Base-by-base conservation (phyloP, 1,284 basidiomycete species). In the Cerioporus squamosus region DNA sequence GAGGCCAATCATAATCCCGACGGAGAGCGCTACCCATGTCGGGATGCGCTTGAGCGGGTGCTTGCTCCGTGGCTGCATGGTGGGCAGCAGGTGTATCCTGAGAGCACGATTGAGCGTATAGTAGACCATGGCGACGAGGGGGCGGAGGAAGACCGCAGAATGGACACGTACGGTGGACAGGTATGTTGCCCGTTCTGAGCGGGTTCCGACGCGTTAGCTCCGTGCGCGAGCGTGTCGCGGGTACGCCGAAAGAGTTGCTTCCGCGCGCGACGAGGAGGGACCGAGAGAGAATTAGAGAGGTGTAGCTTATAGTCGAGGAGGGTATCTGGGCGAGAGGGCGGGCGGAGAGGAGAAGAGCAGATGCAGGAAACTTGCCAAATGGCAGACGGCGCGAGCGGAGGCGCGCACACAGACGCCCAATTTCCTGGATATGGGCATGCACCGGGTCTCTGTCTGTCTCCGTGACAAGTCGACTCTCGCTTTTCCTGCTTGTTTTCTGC, bases 1-100 rank as follows among this genome's bases (percentile, higher is more conserved):
- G 45, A 90, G 74, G n/a, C 90, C 90, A 44, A 88, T 72, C 44
- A 88, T 66, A 22, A 93, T 73, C 48, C 90, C 91, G 60, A 92
- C 70, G 46, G 81, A 72, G 43, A 93, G 70, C 5, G 85, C 86
- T 29, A 86, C 63, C 71, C 70, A 74, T 63, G 72, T 71, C n/a
- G 72, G 72, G 31, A 74, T 60, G 24, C 68, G 63, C 43, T 63
- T 60, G 24, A 74, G 60, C n/a, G 69, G 69, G 51, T 72, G 71
- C 36, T 61, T 65, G 46, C 60, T 64, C 59, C 63, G 67, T 17
- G 73, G 71, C 53, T 75, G 71, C 74, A 76, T 76, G 9, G 42
- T 55, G 42, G 40, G 40, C 26, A 48, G 52, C 29, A 59, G 26
- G 15, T 52, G 43, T 8, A 60, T 60, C 48, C 53, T 62, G 53